Evolutionary conservation across 1,139 yeast genomes (phyloP).

Genomic region (Sugiyamaella grinbergsii): DNA sequence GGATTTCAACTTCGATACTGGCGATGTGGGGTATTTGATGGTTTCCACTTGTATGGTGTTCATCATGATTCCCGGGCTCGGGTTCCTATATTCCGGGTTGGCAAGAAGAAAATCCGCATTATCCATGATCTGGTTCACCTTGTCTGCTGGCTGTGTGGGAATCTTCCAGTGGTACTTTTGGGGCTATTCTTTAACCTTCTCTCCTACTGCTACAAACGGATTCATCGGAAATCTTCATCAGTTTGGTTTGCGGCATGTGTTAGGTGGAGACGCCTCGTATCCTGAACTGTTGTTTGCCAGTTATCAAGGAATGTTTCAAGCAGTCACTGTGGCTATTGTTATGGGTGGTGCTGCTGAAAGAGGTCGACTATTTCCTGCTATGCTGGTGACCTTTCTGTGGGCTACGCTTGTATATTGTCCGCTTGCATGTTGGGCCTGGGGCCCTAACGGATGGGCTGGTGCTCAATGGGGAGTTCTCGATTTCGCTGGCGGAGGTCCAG

Average conservation of each 20-base stretch:
- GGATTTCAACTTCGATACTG: slow-evolving; percentile 47
- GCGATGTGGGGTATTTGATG: slow-evolving; percentile 53
- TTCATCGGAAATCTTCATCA: slow-evolving; percentile 83
- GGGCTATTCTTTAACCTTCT: slow-evolving; percentile 93
- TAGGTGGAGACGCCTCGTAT: slow-evolving; percentile 56
- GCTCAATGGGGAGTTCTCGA: slow-evolving; percentile 87
- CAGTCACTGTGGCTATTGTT: slow-evolving; percentile 86
- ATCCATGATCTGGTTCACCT: slow-evolving; percentile 80
- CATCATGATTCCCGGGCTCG: slow-evolving; percentile 94
- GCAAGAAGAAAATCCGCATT: slow-evolving; percentile 91
- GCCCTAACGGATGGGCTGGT: slow-evolving; percentile 85
- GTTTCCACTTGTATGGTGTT: slow-evolving; percentile 73
- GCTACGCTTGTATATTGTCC: slow-evolving; percentile 93
- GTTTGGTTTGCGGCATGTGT: slow-evolving; percentile 76
- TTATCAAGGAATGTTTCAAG: slow-evolving; percentile 88
- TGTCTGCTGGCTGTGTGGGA: slow-evolving; percentile 78
- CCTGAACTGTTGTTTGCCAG: slow-evolving; percentile 85
- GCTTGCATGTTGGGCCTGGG: slow-evolving; percentile 94
- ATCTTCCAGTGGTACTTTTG: slow-evolving; percentile 95
- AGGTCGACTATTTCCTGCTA: slow-evolving; percentile 83
- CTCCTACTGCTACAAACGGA: slow-evolving; percentile 70
- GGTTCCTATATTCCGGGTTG: slow-evolving; percentile 87
- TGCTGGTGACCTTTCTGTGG: slow-evolving; percentile 84
- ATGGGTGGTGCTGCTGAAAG: slow-evolving; percentile 97
- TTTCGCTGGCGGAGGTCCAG: slow-evolving; percentile 98